Percentiles rank a stretch among this genome's conserved stretches.
Evolutionary conservation across 148 eudicot species (phyloP).

Genomic region (Gaultheria prostrata): DNA sequence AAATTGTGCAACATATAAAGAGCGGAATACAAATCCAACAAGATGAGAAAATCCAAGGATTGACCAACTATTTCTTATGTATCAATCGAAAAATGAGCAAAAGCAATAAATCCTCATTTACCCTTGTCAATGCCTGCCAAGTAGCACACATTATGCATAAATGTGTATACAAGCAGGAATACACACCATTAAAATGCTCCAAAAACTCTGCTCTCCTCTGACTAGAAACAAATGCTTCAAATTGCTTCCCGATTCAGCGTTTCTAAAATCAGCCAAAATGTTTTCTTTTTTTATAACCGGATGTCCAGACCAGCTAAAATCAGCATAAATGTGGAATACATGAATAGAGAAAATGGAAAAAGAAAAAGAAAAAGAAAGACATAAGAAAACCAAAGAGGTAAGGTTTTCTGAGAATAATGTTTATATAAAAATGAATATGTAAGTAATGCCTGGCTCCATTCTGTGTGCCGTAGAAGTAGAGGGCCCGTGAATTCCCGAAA

Average conservation of each 20-base stretch:
- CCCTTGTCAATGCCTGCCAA: slow-evolving; percentile 5
- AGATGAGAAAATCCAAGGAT: not conserved
- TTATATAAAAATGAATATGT: not conserved
- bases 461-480: slow-evolving; percentile 46
- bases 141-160: not conserved
- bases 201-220: not conserved
- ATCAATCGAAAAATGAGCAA: slow-evolving; percentile 2
- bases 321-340: too few relatives aligned
- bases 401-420: too few relatives aligned
- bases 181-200: not conserved
- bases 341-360: too few relatives aligned
- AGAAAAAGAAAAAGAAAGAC: slow-evolving; percentile 5
- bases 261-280: not conserved
- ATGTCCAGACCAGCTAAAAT: too few relatives aligned
- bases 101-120: slow-evolving; percentile 11
- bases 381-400: not conserved
- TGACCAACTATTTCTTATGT: slow-evolving; percentile 4
- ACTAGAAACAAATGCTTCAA: slow-evolving; percentile 1
- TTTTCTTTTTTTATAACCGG: not conserved
- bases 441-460: slow-evolving; percentile 55
- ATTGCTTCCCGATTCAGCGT: not conserved
- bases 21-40: not conserved
- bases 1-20: not conserved
- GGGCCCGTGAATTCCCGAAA: slow-evolving; percentile 22
- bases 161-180: not conserved